These are phyloP conservation scores for Candida palmyrensis DNA, from an alignment of 805 yeast species.

Conservation along the genomic window DNA sequence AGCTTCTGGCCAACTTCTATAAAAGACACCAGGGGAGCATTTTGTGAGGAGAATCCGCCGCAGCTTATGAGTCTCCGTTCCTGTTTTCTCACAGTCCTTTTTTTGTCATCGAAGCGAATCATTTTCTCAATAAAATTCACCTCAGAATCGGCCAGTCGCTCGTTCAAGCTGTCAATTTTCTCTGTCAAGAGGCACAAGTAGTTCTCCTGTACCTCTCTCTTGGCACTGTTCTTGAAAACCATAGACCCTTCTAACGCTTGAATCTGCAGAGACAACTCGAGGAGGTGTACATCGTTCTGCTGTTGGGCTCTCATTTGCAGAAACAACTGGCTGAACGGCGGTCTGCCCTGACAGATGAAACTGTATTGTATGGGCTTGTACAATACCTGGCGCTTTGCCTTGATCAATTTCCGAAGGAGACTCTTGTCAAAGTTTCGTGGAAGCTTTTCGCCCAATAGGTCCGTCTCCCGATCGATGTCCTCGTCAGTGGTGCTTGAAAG, in stretches of 20 bases:
- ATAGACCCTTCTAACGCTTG: not conserved
- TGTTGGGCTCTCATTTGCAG: conserved; percentile 5
- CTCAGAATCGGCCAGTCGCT: conserved; percentile 9
- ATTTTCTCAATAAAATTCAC: conserved; percentile 12
- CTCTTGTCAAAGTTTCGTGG: conserved; percentile 2
- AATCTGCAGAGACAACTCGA: not conserved
- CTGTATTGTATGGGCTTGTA: conserved; percentile 22
- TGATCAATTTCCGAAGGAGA: conserved; percentile 8
- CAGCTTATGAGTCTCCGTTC: conserved; percentile 11
- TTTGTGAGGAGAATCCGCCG: conserved; percentile 4
- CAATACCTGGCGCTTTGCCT: conserved; percentile 11
- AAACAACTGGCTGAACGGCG: conserved; percentile 11
- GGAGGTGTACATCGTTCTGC: not conserved
- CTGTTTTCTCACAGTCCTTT: conserved; percentile 10
- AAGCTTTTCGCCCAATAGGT: too few relatives aligned
- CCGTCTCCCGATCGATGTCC: too few relatives aligned
- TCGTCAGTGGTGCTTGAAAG: too few relatives aligned
- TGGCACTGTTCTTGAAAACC: not conserved
- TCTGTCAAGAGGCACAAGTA: conserved; percentile 8
- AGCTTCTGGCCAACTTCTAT: conserved; percentile 4
- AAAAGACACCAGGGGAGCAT: too few relatives aligned
- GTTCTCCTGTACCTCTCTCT: conserved; percentile 6
- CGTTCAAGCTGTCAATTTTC: conserved; percentile 6
- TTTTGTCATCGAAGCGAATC: conserved; percentile 12
- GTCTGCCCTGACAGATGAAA: conserved; percentile 13